Evolutionary conservation across 2,329 filamentous ascomycete species (phyloP), one percentile per base, ranked within the genome.

Genomic region (Fusarium sublunatum): DNA sequence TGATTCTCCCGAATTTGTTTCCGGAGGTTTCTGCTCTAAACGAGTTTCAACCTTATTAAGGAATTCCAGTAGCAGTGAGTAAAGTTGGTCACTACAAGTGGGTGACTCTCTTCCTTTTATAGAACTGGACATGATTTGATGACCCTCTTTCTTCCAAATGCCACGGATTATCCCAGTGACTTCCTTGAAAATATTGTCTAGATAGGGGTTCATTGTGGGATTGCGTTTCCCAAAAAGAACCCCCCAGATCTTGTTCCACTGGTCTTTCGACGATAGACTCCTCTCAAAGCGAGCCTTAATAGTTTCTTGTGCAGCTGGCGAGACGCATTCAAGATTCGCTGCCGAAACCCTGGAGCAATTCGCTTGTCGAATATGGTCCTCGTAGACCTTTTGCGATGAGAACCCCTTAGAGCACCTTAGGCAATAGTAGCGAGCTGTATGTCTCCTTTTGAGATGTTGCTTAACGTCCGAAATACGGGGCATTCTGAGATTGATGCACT

Each of bases 381-480:
- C 26, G 3, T 24, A 13, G 8, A 7, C 3, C 2, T 34, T 13
- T 3, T 7, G 13, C 8, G 12, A 34, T 0, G 5, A 15, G 13
- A 44, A 32, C 2, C 29, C 42, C 3, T 25, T 15, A 1, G 13
- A 15, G 42, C 42, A 34, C 19, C 11, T 44, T 8, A 28, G 9
- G 10, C 42, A 44, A 2, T 5, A 34, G 9, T 10, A 7, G 2
- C 6, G n/a, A n/a, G n/a, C n/a, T 13, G 42, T 44, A 6, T 44
- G 42, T 9, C 28, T 6, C 13, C 42, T 34, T 8, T 34, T 44
- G 0, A 44, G 22, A 6, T 44, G 42, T 7, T 44, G 42, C 15
- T 44, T 44, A 9, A 44, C 42, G 3, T 44, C 29, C 9, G 42
- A 44, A 6, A 44, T 44, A 5, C 29, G 42, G n/a, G 8, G 3